Evolutionary conservation across 2,329 filamentous ascomycete genomes (phyloP), one percentile per base, ranked within the genome.

Genomic region (Colletotrichum agaves): DNA sequence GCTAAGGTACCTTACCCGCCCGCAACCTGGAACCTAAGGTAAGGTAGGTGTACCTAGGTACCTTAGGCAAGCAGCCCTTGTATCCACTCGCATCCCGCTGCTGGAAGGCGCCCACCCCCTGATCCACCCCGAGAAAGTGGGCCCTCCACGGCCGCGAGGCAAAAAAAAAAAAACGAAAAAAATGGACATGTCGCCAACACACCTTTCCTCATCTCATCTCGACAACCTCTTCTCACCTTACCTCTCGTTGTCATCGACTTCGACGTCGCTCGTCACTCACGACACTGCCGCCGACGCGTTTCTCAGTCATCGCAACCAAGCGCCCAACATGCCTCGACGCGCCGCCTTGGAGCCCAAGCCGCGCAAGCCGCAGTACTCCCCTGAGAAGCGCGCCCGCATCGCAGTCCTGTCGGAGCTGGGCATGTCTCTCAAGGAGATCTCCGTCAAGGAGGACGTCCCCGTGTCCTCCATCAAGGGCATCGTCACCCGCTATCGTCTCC

Each of bases 41-140:
- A n/a, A n/a, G n/a, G n/a, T n/a, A n/a, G n/a, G n/a, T n/a, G n/a
- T n/a, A n/a, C n/a, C n/a, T n/a, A n/a, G n/a, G n/a, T n/a, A n/a
- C n/a, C n/a, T n/a, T n/a, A 41, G 56, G 39, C 41, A 43, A 44
- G 52, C 50, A 63, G 61, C 61, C 61, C 61, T 63, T 52, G 63
- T 62, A 65, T 63, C 63, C 63, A 67, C 61, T 46, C 4, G 5
- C 63, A 63, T 59, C 59, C 63, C 63, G 63, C 43, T 63, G 50
- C 33, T 27, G 27, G 17, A 21, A 15, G n/a, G 50, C 13, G 13
- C 50, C 27, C 21, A 39, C 46, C 64, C 64, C 64, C 64, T 67
- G 64, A 67, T 65, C 64, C 64, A 65, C 64, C 61, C 64, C 64
- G 64, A 55, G 61, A 67, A 67, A 64, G 64, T 64, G 64, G 64